phyloP scores from a whole-genome alignment of 148 eudicot species.

The Camellia granthamiana region DNA sequence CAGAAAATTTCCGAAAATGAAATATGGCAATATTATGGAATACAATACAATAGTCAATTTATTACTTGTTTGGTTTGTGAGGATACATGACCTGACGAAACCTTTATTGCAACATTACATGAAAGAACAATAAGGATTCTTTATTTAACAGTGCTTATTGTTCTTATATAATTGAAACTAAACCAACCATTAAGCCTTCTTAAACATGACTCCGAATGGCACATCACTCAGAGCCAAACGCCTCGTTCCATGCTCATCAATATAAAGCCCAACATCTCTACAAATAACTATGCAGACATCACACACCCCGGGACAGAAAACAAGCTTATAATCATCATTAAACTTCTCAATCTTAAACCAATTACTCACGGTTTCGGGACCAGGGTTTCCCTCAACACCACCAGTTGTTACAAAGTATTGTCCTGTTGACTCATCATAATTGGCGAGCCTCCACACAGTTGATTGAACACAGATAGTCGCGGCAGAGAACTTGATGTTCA shows the following conservation, averaged over 20 bases:
- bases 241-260: conserved; percentile 34
- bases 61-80: too few relatives aligned
- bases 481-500: conserved; percentile 35
- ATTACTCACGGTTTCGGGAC: conserved; percentile 29
- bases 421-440: conserved; percentile 19
- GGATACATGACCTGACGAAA: too few relatives aligned
- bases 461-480: conserved; percentile 30
- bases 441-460: conserved; percentile 37
- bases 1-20: too few relatives aligned
- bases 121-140: too few relatives aligned
- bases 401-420: conserved; percentile 27
- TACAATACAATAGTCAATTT: too few relatives aligned
- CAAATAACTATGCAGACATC: conserved; percentile 42
- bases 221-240: conserved; percentile 39
- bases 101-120: too few relatives aligned
- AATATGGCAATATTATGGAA: too few relatives aligned
- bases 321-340: conserved; percentile 40
- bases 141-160: too few relatives aligned
- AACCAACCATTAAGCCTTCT: conserved; percentile 23
- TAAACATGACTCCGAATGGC: conserved; percentile 43
- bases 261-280: conserved; percentile 39
- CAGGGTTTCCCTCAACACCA: conserved; percentile 42
- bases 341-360: conserved; percentile 54
- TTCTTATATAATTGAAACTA: too few relatives aligned
- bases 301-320: conserved; percentile 59